Percentiles rank a stretch among this genome's conserved stretches.
phyloP scores from a whole-genome alignment of 768 basidiomycete species.

The Lactarius indigo region DNA sequence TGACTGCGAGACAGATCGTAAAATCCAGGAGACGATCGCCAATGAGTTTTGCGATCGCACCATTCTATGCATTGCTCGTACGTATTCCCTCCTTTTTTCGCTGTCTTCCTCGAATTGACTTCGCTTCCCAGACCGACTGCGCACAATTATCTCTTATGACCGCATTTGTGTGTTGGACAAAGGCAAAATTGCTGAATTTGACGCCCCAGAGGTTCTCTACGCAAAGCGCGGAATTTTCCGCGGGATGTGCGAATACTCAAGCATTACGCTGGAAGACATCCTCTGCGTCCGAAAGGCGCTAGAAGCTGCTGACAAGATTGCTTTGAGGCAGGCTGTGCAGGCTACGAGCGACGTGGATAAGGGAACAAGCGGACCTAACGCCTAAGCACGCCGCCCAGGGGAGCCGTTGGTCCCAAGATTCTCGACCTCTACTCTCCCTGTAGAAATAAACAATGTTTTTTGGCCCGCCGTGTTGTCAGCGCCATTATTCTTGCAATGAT shows the following conservation, averaged over 20 bases:
- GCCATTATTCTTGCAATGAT: too few relatives aligned
- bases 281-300: constrained; percentile 34
- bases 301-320: constrained; percentile 10
- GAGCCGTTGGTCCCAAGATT: too few relatives aligned
- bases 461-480: too few relatives aligned
- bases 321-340: too few relatives aligned
- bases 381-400: too few relatives aligned
- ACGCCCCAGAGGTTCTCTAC: constrained; percentile 69
- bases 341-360: too few relatives aligned
- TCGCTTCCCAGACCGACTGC: constrained; percentile 58
- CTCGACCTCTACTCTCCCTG: too few relatives aligned
- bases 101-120: not conserved
- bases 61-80: constrained; percentile 82
- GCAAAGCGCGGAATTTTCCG: constrained; percentile 64
- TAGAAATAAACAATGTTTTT: too few relatives aligned
- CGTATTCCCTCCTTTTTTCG: constrained; percentile 30
- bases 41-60: constrained; percentile 81
- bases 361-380: too few relatives aligned
- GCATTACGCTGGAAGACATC: constrained; percentile 71
- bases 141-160: constrained; percentile 87
- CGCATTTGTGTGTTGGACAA: constrained; percentile 84
- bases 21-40: constrained; percentile 88
- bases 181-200: constrained; percentile 81
- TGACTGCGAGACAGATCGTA: constrained; percentile 84
- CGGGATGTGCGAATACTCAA: constrained; percentile 83